Base-by-base conservation (phyloP, 352 stramenopile species). In the Globisporangium emineosum region DNA sequence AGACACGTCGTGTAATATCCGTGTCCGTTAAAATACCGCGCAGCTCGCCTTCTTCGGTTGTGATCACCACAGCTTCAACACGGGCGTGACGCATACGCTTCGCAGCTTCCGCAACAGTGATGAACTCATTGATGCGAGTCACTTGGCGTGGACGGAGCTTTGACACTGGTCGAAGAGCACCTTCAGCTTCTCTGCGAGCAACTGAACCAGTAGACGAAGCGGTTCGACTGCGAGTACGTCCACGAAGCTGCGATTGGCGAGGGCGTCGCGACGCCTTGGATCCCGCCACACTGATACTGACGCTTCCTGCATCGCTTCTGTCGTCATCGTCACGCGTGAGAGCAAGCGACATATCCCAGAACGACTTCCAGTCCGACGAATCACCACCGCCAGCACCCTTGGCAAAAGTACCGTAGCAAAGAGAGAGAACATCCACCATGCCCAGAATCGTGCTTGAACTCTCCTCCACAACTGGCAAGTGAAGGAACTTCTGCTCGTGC, bases 401-500 rank as follows among this genome's bases (percentile, higher is more conserved):
- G 3, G 88, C 84, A 57, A 96, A 96, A 0, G 87, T 93, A 12
- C 88, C 88, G 58, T 94, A 96, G 69, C 87, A 94, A 32, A 96
- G 71, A n/a, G 86, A 94, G 19, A 96, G 63, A 6, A 96, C 87
- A 56, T 96, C 88, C 21, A 96, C 76, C 78, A 95, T 91, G 35
- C 88, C 88, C 8, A 90, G 63, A 70, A 95, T 96, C 19, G 79
- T 86, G 5, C 73, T 68, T 2, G 81, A 84, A 17, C 69, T 78
- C 25, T 87, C 62, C 47, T 98, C 94, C 13, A 98, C 94, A 1
- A 99, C 94, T 25, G 97, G 97, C 51, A 99, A 68, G 62, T 98
- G 97, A 32, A 99, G 72, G 71, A 99, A 99, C 62, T 96, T 96
- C 66, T 99, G 96, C 61, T 99, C 97, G 66, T 99, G 95, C 96